phyloP scores from a whole-genome alignment of 495 filamentous ascomycete genomes.

The Daldinia decipiens region DNA sequence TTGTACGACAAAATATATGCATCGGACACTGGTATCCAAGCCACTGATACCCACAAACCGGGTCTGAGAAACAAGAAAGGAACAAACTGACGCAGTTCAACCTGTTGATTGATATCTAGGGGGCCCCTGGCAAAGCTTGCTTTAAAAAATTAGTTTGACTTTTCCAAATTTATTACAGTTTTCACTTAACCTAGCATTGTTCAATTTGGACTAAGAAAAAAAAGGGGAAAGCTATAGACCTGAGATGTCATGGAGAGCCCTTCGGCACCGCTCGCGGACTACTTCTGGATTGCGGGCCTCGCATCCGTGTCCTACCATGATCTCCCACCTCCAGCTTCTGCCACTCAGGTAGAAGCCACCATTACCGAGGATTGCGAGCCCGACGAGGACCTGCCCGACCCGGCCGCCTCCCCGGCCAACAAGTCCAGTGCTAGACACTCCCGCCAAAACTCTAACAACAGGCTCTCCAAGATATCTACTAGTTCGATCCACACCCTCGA shows the following conservation, averaged over 20 bases:
- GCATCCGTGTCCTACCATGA: conserved; percentile 75
- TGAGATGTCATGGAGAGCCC: conserved; percentile 67
- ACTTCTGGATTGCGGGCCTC: conserved; percentile 98
- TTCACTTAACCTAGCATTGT: conserved; percentile 26
- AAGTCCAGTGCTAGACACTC: conserved; percentile 68
- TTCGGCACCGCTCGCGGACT: conserved; percentile 90
- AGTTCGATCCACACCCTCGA: conserved; percentile 74
- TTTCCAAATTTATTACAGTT: conserved; percentile 15
- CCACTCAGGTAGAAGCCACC: conserved; percentile 70
- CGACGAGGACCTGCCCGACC: conserved; percentile 59
- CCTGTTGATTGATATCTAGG: conserved; percentile 23
- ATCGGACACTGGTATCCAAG: conserved; percentile 30
- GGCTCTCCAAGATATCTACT: conserved; percentile 69
- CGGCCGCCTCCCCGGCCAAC: conserved; percentile 52
- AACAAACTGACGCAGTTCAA: conserved; percentile 33
- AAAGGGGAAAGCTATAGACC: conserved; percentile 35
- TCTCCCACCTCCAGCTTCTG: conserved; percentile 43
- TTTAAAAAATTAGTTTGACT: conserved; percentile 12
- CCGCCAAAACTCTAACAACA: conserved; percentile 72
- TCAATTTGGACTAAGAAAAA: conserved; percentile 26
- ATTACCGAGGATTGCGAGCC: conserved; percentile 84
- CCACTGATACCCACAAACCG: conserved; percentile 36
- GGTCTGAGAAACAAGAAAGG: conserved; percentile 30
- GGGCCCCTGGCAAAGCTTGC: conserved; percentile 17
- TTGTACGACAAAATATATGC: conserved; percentile 41